phyloP scores from a whole-genome alignment of 192 early-diverging fungal species.

The Coemansia sp. region DNA sequence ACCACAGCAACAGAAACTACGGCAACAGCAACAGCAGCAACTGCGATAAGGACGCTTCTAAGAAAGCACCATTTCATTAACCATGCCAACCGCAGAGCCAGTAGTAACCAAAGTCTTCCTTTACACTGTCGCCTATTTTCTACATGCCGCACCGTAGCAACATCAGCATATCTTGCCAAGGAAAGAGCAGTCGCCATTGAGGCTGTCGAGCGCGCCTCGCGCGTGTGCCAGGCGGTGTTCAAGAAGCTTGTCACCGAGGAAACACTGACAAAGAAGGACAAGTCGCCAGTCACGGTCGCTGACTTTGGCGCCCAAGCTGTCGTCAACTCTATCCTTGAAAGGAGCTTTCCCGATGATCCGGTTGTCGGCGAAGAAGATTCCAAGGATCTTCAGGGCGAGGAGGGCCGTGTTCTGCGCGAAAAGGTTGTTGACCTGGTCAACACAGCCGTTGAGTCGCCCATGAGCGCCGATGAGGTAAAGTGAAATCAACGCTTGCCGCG shows the following conservation, averaged over 20 bases:
- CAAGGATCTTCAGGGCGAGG: conserved; percentile 74
- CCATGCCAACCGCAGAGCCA: too few relatives aligned
- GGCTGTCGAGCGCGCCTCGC: conserved; percentile 83
- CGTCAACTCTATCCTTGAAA: conserved; percentile 74
- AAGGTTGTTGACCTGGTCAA: conserved; percentile 84
- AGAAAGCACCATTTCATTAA: background rate
- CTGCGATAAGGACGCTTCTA: background rate
- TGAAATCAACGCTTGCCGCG: too few relatives aligned
- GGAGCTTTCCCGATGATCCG: conserved; percentile 80
- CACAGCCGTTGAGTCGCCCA: conserved; percentile 52
- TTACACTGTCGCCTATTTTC: too few relatives aligned
- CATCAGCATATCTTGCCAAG: conserved; percentile 47
- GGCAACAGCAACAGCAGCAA: background rate
- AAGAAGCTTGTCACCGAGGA: conserved; percentile 67
- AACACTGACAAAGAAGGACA: conserved; percentile 90
- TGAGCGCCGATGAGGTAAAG: conserved; percentile 71
- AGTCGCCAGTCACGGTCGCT: conserved; percentile 97
- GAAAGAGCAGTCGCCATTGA: conserved; percentile 84
- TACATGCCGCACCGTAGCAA: too few relatives aligned
- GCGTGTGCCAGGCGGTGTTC: conserved; percentile 91
- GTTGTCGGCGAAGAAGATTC: conserved; percentile 97
- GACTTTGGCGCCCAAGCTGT: conserved; percentile 96
- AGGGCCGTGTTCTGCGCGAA: conserved; percentile 57
- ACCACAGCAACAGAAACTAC: background rate
- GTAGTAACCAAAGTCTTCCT: conserved; percentile 1